These are phyloP conservation scores for Hymenotorrendiella dingleyae DNA, from an alignment of 2,329 filamentous ascomycete genomes.

Conservation along the genomic window DNA sequence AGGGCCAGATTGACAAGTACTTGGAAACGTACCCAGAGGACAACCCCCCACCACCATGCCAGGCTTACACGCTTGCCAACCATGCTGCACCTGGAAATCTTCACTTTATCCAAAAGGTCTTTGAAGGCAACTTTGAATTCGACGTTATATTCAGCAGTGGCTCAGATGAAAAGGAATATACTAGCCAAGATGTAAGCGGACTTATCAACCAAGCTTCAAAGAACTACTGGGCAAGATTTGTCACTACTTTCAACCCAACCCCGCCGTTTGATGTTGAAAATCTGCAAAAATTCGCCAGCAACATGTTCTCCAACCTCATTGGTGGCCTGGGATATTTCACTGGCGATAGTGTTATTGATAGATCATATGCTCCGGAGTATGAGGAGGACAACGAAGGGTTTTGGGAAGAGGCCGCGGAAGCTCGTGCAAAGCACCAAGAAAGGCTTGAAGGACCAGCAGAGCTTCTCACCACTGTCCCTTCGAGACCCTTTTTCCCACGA, in stretches of 20 bases:
- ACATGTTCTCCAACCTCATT: slow-evolving; percentile 88
- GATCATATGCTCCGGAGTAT: slow-evolving; percentile 86
- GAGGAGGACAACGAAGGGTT: slow-evolving; percentile 94
- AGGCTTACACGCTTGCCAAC: slow-evolving; percentile 75
- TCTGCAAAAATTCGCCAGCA: slow-evolving; percentile 76
- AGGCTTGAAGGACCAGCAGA: slow-evolving; percentile 76
- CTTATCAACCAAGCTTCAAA: slow-evolving; percentile 61
- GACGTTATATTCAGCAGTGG: slow-evolving; percentile 84
- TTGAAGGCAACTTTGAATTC: slow-evolving; percentile 86
- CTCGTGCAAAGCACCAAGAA: slow-evolving; percentile 62
- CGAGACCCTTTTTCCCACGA: slow-evolving; percentile 89
- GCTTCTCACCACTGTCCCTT: slow-evolving; percentile 87
- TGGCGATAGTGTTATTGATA: slow-evolving; percentile 80
- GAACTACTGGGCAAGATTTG: slow-evolving; percentile 70
- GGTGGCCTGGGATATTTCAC: slow-evolving; percentile 96
- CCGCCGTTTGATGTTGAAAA: slow-evolving; percentile 68
- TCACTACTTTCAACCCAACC: slow-evolving; percentile 64
- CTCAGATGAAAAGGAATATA: slow-evolving; percentile 52
- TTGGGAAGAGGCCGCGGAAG: slow-evolving; percentile 85
- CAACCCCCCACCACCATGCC: slow-evolving; percentile 73
- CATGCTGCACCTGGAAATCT: slow-evolving; percentile 66
- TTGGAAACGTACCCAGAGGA: slow-evolving; percentile 55
- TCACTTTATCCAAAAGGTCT: slow-evolving; percentile 87
- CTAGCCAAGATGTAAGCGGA: slow-evolving; percentile 59
- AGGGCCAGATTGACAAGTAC: slow-evolving; percentile 55